Percentiles rank a stretch among this genome's conserved stretches.
These are phyloP conservation scores for Saccharomycopsis fermentans DNA, from an alignment of 805 yeast genomes.

Conservation along the genomic window DNA sequence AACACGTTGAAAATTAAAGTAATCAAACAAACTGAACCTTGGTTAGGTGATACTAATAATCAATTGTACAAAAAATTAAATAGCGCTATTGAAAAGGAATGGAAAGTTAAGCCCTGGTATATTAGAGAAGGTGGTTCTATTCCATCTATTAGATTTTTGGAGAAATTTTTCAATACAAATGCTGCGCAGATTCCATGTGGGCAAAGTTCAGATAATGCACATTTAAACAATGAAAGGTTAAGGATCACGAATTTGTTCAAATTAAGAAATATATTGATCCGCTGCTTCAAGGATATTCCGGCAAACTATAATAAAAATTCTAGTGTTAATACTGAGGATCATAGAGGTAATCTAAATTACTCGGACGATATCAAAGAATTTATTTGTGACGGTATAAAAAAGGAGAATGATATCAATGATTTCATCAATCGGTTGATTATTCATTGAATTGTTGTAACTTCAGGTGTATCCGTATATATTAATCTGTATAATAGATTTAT, in stretches of 20 bases:
- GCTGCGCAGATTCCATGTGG: conserved; percentile 97
- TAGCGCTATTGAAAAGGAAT: conserved; percentile 51
- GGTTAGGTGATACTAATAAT: conserved; percentile 84
- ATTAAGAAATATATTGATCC: conserved; percentile 52
- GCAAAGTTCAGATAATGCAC: conserved; percentile 90
- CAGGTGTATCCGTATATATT: neutral
- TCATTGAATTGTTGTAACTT: neutral
- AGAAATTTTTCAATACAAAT: conserved; percentile 70
- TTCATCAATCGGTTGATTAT: neutral
- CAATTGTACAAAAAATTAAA: conserved; percentile 59
- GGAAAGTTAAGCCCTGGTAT: conserved; percentile 76
- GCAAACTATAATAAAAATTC: neutral
- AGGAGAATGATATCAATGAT: neutral
- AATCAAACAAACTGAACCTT: conserved; percentile 85
- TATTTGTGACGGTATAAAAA: neutral
- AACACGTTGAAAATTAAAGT: conserved; percentile 55
- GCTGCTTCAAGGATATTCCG: conserved; percentile 38
- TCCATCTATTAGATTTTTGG: conserved; percentile 80
- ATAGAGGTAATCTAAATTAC: neutral
- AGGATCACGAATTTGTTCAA: conserved; percentile 70
- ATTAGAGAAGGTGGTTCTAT: conserved; percentile 97
- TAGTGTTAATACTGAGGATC: neutral
- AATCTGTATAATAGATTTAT: neutral
- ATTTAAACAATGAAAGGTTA: conserved; percentile 76
- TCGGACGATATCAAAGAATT: neutral